Conservation (phyloP, 352 stramenopile species). For the Phytophthora tentaculata region DNA sequence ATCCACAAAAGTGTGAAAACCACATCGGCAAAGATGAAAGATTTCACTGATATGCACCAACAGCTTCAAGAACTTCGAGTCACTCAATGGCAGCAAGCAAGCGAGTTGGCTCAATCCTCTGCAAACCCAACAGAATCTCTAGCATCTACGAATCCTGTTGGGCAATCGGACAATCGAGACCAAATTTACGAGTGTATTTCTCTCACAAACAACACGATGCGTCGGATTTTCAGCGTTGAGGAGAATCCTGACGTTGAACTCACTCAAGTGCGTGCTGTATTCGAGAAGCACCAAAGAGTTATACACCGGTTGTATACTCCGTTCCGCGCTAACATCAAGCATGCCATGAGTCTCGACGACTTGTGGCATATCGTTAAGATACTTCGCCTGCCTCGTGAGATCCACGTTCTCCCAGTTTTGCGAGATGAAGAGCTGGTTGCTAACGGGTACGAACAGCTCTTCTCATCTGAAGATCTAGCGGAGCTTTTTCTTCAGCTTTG, state of each 20-base stretch:
- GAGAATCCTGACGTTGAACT: conserved; percentile 56
- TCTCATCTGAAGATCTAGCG: conserved; percentile 64
- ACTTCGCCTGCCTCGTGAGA: conserved; percentile 56
- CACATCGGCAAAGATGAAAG: conserved; percentile 35
- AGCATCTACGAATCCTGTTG: neutral
- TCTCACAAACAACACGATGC: conserved; percentile 61
- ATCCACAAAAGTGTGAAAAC: conserved; percentile 42
- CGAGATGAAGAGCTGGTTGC: conserved; percentile 58
- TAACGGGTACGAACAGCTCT: conserved; percentile 59
- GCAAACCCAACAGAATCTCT: neutral
- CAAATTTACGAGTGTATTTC: conserved; percentile 70
- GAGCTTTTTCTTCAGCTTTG: conserved; percentile 75
- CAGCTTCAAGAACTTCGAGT: conserved; percentile 44
- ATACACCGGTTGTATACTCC: conserved; percentile 67
- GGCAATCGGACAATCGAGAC: conserved; percentile 41
- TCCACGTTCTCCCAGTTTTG: conserved; percentile 61
- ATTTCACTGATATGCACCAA: conserved; percentile 41
- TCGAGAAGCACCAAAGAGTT: conserved; percentile 62
- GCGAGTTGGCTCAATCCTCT: conserved; percentile 60
- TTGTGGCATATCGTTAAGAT: conserved; percentile 78
- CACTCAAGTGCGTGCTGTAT: conserved; percentile 37
- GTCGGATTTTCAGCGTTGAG: conserved; percentile 67
- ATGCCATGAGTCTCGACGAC: conserved; percentile 68
- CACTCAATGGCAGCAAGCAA: conserved; percentile 61
- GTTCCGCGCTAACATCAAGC: conserved; percentile 39